Percentiles rank a stretch among this genome's conserved stretches.
Evolutionary conservation across 2,329 filamentous ascomycete genomes (phyloP).

Genomic region (Neoarthrinium moseri): DNA sequence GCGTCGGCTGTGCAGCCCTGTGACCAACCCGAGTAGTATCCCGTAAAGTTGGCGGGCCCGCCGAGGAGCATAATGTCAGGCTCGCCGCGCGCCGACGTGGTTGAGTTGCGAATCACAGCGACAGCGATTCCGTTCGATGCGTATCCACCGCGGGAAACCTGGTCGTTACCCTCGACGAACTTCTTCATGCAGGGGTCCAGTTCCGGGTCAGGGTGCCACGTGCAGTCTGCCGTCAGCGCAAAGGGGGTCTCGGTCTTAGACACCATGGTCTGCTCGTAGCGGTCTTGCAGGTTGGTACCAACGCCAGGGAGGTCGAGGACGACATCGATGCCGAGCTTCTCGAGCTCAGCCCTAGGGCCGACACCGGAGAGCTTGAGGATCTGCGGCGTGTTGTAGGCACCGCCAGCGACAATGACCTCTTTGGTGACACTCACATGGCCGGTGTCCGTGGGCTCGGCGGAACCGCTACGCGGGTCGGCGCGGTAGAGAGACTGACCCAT

Average conservation of each 20-base stretch:
- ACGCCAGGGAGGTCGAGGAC: conserved; percentile 60
- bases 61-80: conserved; percentile 30
- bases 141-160: conserved; percentile 21
- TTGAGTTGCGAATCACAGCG: conserved; percentile 34
- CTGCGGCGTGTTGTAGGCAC: conserved; percentile 45
- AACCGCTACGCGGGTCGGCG: conserved; percentile 35
- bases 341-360: conserved; percentile 38
- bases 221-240: conserved; percentile 24
- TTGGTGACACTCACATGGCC: conserved; percentile 30
- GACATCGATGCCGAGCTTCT: conserved; percentile 45
- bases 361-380: conserved; percentile 46
- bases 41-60: conserved; percentile 28
- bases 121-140: conserved; percentile 46
- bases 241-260: conserved; percentile 35
- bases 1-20: conserved; percentile 26
- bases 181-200: conserved; percentile 32
- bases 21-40: conserved; percentile 31
- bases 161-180: conserved; percentile 24
- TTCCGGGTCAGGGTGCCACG: conserved; percentile 22
- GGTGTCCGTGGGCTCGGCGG: conserved; percentile 17
- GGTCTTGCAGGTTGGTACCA: conserved; percentile 60
- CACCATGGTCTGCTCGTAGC: conserved; percentile 43
- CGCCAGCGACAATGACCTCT: conserved; percentile 48
- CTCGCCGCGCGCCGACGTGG: conserved; percentile 26
- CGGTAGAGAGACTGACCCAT: conserved; percentile 38